Evolutionary conservation across 2,329 filamentous ascomycete species (phyloP).

Genomic region (Gremmenia infestans): DNA sequence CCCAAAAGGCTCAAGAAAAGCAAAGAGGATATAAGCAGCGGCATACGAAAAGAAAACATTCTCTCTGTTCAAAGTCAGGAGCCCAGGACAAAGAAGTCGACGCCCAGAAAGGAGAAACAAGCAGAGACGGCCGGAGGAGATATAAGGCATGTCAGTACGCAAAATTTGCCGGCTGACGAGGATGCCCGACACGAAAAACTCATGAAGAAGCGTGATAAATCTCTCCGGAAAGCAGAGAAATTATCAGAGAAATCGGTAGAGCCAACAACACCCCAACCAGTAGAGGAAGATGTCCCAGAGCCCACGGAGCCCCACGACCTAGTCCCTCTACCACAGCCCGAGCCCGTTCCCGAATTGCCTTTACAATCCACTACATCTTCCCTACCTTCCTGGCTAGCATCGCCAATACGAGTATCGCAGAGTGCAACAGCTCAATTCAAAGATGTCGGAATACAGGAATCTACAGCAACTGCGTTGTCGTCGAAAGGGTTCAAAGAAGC

Average conservation of each 20-base stretch:
- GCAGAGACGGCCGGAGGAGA: conserved; percentile 15
- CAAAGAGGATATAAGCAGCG: background rate
- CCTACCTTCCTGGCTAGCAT: conserved; percentile 74
- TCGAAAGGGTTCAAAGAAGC: conserved; percentile 66
- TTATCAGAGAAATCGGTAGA: conserved; percentile 31
- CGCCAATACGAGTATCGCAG: conserved; percentile 64
- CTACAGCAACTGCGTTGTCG: conserved; percentile 57
- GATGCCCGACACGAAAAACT: conserved; percentile 38
- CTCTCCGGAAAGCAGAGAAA: conserved; percentile 45
- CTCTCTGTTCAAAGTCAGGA: background rate
- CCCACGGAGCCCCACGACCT: conserved; percentile 60
- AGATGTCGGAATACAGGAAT: conserved; percentile 56
- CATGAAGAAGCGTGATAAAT: conserved; percentile 51
- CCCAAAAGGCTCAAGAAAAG: background rate
- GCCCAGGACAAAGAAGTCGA: conserved; percentile 3
- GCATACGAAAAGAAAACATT: background rate
- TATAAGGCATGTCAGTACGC: conserved; percentile 8
- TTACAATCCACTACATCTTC: conserved; percentile 68
- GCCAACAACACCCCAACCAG: conserved; percentile 29
- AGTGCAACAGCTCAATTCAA: conserved; percentile 57
- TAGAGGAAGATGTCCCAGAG: conserved; percentile 29
- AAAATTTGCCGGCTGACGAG: conserved; percentile 4
- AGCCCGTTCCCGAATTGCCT: conserved; percentile 50
- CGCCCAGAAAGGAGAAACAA: conserved; percentile 1
- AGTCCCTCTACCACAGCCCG: conserved; percentile 76